These are phyloP conservation scores for Coniochaeta ligniaria DNA, from an alignment of 2,329 filamentous ascomycete species.

Conservation along the genomic window DNA sequence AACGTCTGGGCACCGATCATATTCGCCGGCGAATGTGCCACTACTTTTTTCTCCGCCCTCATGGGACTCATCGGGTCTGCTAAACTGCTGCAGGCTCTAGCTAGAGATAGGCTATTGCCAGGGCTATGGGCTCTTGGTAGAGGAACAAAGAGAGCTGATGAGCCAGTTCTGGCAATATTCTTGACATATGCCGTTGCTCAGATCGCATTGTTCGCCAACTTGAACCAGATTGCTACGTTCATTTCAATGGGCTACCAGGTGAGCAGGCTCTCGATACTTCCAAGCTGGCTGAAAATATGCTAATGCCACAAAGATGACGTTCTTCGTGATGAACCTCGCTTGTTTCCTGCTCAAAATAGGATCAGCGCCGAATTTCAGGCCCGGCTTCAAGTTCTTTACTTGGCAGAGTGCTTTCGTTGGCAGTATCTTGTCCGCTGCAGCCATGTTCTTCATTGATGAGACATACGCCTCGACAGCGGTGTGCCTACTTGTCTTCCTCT, in stretches of 20 bases:
- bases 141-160: slow-evolving; percentile 64
- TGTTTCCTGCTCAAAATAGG: slow-evolving; percentile 83
- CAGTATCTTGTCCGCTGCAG: slow-evolving; percentile 65
- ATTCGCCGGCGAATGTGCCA: slow-evolving; percentile 74
- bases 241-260: slow-evolving; percentile 85
- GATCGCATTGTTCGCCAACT: slow-evolving; percentile 70
- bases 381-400: slow-evolving; percentile 83
- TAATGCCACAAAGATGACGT: slow-evolving; percentile 58
- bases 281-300: not conserved
- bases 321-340: slow-evolving; percentile 80
- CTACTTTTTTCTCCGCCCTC: slow-evolving; percentile 75
- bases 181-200: slow-evolving; percentile 72
- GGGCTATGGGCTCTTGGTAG: slow-evolving; percentile 68
- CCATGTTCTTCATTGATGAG: slow-evolving; percentile 88
- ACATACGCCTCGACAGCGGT: slow-evolving; percentile 73
- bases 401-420: slow-evolving; percentile 75
- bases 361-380: slow-evolving; percentile 82
- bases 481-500: slow-evolving; percentile 66
- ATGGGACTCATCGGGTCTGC: slow-evolving; percentile 85
- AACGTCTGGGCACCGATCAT: slow-evolving; percentile 69
- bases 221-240: slow-evolving; percentile 83
- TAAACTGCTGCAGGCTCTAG: slow-evolving; percentile 77
- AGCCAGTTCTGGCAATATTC: slow-evolving; percentile 69
- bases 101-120: slow-evolving; percentile 70
- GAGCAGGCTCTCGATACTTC: slow-evolving; percentile 11